Conservation (phyloP, 148 eudicot species). For the Persicaria maculosa region DNA sequence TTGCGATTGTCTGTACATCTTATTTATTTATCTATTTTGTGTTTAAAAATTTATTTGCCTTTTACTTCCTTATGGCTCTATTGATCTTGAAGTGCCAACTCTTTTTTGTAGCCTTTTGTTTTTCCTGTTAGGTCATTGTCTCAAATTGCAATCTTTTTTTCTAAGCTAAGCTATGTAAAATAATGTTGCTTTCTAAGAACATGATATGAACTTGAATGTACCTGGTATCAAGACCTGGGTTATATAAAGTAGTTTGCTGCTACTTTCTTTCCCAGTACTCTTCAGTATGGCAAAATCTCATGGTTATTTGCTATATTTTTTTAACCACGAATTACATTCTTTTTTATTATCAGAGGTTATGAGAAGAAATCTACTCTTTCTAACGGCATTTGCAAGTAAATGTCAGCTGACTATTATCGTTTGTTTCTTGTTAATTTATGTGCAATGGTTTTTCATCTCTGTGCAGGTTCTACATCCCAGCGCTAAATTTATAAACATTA, state of each 20-base stretch:
- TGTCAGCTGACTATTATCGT: no score
- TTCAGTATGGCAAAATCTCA: not conserved
- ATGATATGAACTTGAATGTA: not conserved
- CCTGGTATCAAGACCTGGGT: slow-evolving; percentile 2
- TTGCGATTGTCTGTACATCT: not conserved
- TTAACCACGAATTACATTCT: not conserved
- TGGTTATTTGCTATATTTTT: not conserved
- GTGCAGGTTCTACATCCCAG: no score
- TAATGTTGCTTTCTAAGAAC: slow-evolving; percentile 2
- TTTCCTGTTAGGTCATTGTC: slow-evolving; percentile 8
- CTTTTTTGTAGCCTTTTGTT: slow-evolving; percentile 2
- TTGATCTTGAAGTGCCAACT: not conserved
- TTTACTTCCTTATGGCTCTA: not conserved
- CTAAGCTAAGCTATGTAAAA: not conserved
- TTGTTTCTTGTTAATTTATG: no score
- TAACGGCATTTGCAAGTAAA: not conserved
- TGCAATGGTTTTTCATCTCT: no score
- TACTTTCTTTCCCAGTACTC: not conserved
- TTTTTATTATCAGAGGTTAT: not conserved
- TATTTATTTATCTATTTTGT: no score
- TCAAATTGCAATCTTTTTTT: slow-evolving; percentile 1
- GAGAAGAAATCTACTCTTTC: not conserved
- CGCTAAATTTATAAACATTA: no score
- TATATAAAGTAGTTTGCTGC: not conserved
- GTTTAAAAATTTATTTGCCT: not conserved